Evolutionary conservation across 352 stramenopile species (phyloP), one percentile per base, ranked within the genome.

Genomic region (Salisapilia sapeloensis): DNA sequence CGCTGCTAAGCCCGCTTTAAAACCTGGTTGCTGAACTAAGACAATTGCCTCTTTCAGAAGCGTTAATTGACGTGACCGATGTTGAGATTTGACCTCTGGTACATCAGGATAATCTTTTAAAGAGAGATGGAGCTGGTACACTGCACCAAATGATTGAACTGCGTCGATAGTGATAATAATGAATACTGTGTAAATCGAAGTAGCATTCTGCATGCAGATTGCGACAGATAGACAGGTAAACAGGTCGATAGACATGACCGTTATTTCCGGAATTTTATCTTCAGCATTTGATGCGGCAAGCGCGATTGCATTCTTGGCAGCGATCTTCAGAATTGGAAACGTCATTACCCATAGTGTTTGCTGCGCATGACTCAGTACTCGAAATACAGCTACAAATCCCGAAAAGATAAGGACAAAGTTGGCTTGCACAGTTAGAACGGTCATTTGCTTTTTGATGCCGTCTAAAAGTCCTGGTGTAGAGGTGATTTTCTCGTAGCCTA

Each of bases 141-240:
- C 17, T 3, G 14, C 24, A 14, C 32, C 6, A 17, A 38, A 6
- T 13, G 24, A 22, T 31, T 44, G 29, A 0, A 38, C 3, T 10
- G 27, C 3, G 16, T 44, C 38, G 13, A 38, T 28, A 4, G 19
- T n/a, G 23, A 38, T 38, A 24, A 38, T 20, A 6, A 38, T 16
- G 22, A 18, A 12, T 12, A 23, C 33, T 2, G 40, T 11, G n/a
- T 30, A 18, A n/a, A n/a, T n/a, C n/a, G 46, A 49, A 11, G 36
- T 33, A 5, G 44, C 38, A 6, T 22, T 40, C 13, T 64, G 46
- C 45, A 67, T 64, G 26, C 48, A 60, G 3, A 34, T 47, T 2
- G 48, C 43, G 6, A 64, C 13, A 24, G 58, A 71, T 6, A 71
- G 26, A 2, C 45, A 21, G 22, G 60, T 57, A 40, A 64, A 65